phyloP scores from a whole-genome alignment of 257 asterid genomes.

The Euphrasia confusa region DNA sequence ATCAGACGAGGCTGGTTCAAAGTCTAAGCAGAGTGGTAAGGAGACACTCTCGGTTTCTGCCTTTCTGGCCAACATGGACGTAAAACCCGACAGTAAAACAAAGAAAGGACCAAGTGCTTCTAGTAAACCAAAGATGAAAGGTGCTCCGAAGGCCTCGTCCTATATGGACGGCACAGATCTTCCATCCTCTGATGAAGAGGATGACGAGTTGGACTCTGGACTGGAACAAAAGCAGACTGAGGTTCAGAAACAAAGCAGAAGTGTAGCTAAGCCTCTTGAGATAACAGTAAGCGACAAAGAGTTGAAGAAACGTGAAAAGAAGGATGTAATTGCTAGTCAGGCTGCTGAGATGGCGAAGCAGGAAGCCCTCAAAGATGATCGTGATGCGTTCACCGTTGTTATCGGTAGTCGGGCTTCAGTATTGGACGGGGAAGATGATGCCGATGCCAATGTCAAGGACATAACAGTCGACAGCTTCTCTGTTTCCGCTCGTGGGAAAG shows the following conservation, averaged over 20 bases:
- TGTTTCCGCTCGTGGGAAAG: slow-evolving; percentile 10
- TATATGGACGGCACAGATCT: neutral
- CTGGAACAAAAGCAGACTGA: neutral
- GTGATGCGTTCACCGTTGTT: slow-evolving; percentile 1
- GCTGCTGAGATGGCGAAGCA: slow-evolving; percentile 10
- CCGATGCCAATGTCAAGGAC: slow-evolving; percentile 4
- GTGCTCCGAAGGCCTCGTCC: neutral
- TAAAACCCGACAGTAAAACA: slow-evolving; percentile 52
- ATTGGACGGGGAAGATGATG: neutral
- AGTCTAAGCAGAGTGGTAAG: slow-evolving; percentile 51
- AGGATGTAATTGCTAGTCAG: neutral
- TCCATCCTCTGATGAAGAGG: slow-evolving; percentile 9
- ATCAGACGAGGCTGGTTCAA: slow-evolving; percentile 42
- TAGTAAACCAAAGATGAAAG: slow-evolving; percentile 1
- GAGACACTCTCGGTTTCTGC: slow-evolving; percentile 59
- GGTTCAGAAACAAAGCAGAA: neutral
- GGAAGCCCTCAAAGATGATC: slow-evolving; percentile 9
- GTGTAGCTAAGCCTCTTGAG: neutral
- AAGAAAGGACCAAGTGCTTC: slow-evolving; percentile 38
- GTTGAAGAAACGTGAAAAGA: slow-evolving; percentile 13
- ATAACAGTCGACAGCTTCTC: slow-evolving; percentile 7
- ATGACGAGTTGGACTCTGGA: slow-evolving; percentile 1
- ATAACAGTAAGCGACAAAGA: neutral
- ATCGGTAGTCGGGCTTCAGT: slow-evolving; percentile 9
- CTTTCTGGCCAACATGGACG: slow-evolving; percentile 60